Base-by-base conservation (phyloP, 148 eudicot genomes). In the Vaccinium vitisidaea region DNA sequence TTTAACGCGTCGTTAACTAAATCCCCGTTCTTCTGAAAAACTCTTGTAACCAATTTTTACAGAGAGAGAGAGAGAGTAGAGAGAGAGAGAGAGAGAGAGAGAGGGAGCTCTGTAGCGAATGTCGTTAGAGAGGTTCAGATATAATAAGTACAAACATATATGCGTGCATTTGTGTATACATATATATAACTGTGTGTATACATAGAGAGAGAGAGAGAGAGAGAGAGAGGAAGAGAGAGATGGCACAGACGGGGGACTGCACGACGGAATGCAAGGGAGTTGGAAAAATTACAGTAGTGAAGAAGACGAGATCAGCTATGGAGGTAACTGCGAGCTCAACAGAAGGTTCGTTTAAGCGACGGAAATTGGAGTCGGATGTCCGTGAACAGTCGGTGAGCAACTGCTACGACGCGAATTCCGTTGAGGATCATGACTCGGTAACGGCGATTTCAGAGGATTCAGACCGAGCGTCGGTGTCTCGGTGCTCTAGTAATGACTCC, bases 361-460 rank as follows among this genome's bases (percentile, higher is more conserved):
- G 86, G 61, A 89, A 84, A 82, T 5, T 85, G 18, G 74, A 43
- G 74, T 83, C 86, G 5, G 70, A 84, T 19, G 9, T 14, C 36
- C 10, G 23, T 27, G 59, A 39, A 9, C 54, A 54, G 79, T 5
- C 71, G 15, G 48, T 71, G 11, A 82, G 61, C 78, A 25, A 39
- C 82, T 0, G 36, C 36, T 27, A 11, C 74, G 74, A 69, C 18
- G 8, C 13, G 74, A 83, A 21, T 61, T 70, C 69, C 53, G 77
- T 63, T 36, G 84, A 85, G 67, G 48, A 13, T 27, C 5, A 69
- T 69, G 8, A 10, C 63, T 75, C 78, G 4, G 61, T 39, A n/a
- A 79, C 84, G 75, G 77, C 85, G 12, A 63, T 63, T 63, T n/a
- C 69, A 63, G 82, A 59, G 61, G 52, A 77, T 54, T 88, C 87